Percentiles rank a stretch among this genome's conserved stretches.
These are phyloP conservation scores for Hippophae gyantsensis DNA, from an alignment of 306 rosid species.

Conservation along the genomic window DNA sequence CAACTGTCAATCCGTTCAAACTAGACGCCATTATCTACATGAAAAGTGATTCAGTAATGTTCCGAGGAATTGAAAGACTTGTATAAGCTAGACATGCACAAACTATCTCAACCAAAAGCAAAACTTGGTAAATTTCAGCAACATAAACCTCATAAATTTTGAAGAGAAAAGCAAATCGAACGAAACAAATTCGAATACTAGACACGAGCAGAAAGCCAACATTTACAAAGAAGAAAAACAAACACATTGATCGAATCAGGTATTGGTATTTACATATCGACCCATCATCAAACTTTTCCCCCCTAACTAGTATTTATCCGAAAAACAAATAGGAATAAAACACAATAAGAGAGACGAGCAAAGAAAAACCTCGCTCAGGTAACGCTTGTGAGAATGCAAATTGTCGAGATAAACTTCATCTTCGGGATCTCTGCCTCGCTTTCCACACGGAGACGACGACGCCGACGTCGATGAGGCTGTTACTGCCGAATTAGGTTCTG, in stretches of 20 bases:
- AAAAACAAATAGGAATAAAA: not conserved
- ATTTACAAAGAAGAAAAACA: no score
- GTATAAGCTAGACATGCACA: not conserved
- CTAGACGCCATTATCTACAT: conserved; percentile 95
- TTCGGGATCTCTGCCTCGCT: conserved; percentile 89
- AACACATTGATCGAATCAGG: no score
- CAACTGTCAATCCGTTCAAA: conserved; percentile 93
- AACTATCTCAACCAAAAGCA: not conserved
- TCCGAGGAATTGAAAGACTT: not conserved
- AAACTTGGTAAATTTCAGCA: not conserved
- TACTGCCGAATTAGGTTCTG: conserved; percentile 54
- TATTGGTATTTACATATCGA: no score
- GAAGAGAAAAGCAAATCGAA: not conserved
- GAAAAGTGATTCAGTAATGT: not conserved
- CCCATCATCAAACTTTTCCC: no score
- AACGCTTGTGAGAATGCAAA: conserved; percentile 93
- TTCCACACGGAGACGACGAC: conserved; percentile 45
- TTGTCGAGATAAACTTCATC: conserved; percentile 93
- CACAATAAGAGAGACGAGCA: conserved; percentile 1
- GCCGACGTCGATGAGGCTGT: conserved; percentile 9
- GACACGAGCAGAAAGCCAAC: not conserved
- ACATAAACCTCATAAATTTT: not conserved
- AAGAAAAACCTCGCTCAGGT: conserved; percentile 76
- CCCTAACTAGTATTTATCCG: not conserved
- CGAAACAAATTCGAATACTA: not conserved